Evolutionary conservation across 176 grass and related monocot genomes (phyloP).

Genomic region (barley (Hordeum vulgare)): MorexV3_pseudomolecules_assembly NC_058519.1:54567945-54568444

Average conservation of each 20-base stretch:
- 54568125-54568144: conserved; percentile 8
- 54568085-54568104: conserved; percentile 42
- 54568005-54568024: neutral
- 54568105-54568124: neutral
- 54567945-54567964: neutral
- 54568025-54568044: neutral
- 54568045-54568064: conserved; percentile 20
- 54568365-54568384: conserved; percentile 5
- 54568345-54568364: neutral
- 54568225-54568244: neutral
- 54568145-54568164: neutral
- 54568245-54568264: conserved; percentile 41
- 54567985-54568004: conserved; percentile 20
- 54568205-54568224: neutral
- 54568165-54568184: neutral
- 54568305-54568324: neutral
- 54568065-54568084: conserved; percentile 25
- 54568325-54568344: neutral
- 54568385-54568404: neutral
- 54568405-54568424: neutral
- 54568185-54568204: neutral
- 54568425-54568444: neutral
- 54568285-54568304: neutral
- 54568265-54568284: conserved; percentile 19
- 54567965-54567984: conserved; percentile 52